Base-by-base conservation (phyloP, 805 yeast genomes). In the Yarrowia osloensis region DNA sequence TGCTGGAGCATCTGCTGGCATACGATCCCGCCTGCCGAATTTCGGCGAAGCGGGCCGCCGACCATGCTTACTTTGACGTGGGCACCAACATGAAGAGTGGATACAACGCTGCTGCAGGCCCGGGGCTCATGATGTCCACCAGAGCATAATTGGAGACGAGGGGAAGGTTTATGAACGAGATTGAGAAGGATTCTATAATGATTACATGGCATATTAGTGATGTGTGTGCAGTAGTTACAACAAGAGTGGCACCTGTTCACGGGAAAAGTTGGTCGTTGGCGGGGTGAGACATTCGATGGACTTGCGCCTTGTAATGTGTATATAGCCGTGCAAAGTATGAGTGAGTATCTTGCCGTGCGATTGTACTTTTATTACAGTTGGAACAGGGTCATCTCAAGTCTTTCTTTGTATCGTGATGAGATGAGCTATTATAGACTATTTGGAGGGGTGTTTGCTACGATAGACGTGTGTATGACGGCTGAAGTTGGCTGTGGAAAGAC, bases 11-110 rank as follows among this genome's bases (percentile, higher is more conserved):
- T 69, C 81, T 95, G 79, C 81, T 95, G 69, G 87, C 89, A 6
- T 95, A 91, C 77, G 99, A 95, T 77, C 99, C 99, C 22, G 92
- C 96, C 63, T 86, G 88, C 70, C 84, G 99, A 77, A 90, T 95
- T 73, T 88, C 96, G 73, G 99, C 99, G 66, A 93, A 92, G 79
- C 84, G 97, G 70, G 98, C 98, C 1, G 83, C 93, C 69, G 75
- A 84, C 71, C 98, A 94, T 78, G 96, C 97, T 12, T 95, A 91
- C 77, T 91, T 91, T 55, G 70, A 71, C 15, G 67, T 61, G 33
- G 54, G 54, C 54, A 33, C 66, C 42, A 31, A 61, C 54, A 57
- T 57, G 49, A 57, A 57, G 63, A 57, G 63, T 57, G 63, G 49
- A 37, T 57, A 57, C 33, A 54, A 54, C 33, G 22, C 61, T 28